Evolutionary conservation across 371 early-diverging fungal species (phyloP).

Genomic region (Mucor ambiguus): DNA sequence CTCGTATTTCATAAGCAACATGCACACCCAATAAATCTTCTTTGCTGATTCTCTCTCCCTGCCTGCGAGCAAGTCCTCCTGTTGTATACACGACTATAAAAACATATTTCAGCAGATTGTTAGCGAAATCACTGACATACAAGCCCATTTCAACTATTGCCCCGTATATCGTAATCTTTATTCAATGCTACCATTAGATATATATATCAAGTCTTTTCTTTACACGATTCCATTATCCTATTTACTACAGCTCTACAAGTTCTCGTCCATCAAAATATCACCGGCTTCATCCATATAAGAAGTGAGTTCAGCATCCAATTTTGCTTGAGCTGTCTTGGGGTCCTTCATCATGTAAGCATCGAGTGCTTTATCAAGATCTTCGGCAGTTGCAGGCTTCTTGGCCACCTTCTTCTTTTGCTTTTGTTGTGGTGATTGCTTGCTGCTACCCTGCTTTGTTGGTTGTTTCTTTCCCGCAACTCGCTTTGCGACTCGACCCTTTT

Average conservation of each 20-base stretch:
- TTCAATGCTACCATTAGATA: neutral
- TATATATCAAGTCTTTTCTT: neutral
- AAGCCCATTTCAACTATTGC: too few relatives aligned
- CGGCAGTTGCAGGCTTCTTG: slow-evolving; percentile 31
- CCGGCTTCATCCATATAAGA: slow-evolving; percentile 48
- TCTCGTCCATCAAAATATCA: slow-evolving; percentile 22
- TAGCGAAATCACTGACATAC: too few relatives aligned
- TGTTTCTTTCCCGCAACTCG: slow-evolving; percentile 4
- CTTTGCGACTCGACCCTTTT: slow-evolving; percentile 1
- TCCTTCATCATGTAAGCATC: slow-evolving; percentile 58
- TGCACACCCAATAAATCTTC: too few relatives aligned
- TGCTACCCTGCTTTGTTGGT: neutral
- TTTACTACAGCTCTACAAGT: neutral
- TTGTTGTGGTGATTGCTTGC: slow-evolving; percentile 5
- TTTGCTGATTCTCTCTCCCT: too few relatives aligned
- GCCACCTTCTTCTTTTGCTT: slow-evolving; percentile 13
- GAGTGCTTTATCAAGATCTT: slow-evolving; percentile 45
- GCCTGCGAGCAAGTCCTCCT: too few relatives aligned
- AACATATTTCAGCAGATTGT: too few relatives aligned
- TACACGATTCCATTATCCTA: neutral
- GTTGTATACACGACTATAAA: too few relatives aligned
- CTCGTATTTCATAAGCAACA: too few relatives aligned
- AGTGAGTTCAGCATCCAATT: slow-evolving; percentile 45
- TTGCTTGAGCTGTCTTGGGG: slow-evolving; percentile 47
- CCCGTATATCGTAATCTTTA: neutral